These are phyloP conservation scores for Prunus mira DNA, from an alignment of 306 rosid species.

Conservation along the genomic window DNA sequence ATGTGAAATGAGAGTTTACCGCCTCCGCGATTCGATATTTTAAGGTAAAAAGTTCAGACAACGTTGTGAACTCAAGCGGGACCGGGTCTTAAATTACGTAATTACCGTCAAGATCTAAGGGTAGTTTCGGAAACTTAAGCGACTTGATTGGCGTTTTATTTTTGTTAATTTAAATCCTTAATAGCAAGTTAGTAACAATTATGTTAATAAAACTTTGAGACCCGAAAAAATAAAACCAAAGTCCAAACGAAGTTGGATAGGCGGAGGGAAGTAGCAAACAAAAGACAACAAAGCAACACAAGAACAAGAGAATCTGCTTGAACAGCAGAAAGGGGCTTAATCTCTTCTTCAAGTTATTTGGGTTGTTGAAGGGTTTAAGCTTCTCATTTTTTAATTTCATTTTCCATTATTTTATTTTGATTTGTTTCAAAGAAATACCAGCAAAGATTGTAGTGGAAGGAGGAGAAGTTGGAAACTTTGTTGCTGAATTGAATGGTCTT, in stretches of 20 bases:
- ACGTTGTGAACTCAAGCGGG: not conserved
- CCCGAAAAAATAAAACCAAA: conserved; percentile 3
- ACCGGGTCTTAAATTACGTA: conserved; percentile 24
- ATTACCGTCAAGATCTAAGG: conserved; percentile 23
- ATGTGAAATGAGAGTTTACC: conserved; percentile 22
- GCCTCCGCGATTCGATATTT: conserved; percentile 36
- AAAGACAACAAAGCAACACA: conserved; percentile 6
- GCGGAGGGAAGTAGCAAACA: conserved; percentile 23
- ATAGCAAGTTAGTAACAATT: conserved; percentile 9
- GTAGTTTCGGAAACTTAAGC: conserved; percentile 11
- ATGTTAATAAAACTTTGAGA: not conserved
- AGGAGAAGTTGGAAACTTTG: conserved; percentile 32
- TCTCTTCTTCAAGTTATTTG: conserved; percentile 35
- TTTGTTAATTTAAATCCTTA: conserved; percentile 25
- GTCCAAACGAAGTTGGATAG: conserved; percentile 32
- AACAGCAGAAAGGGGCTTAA: conserved; percentile 31
- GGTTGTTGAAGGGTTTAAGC: conserved; percentile 48
- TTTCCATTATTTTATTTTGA: conserved; percentile 3
- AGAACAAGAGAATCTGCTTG: conserved; percentile 1
- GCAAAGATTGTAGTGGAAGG: conserved; percentile 17
- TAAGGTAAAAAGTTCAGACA: conserved; percentile 15
- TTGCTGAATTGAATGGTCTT: conserved; percentile 31
- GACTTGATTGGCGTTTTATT: conserved; percentile 16
- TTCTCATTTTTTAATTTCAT: conserved; percentile 10
- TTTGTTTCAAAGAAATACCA: conserved; percentile 19